Base-by-base conservation (phyloP, 768 basidiomycete genomes). In the Cystofilobasidium capitatum region DNA sequence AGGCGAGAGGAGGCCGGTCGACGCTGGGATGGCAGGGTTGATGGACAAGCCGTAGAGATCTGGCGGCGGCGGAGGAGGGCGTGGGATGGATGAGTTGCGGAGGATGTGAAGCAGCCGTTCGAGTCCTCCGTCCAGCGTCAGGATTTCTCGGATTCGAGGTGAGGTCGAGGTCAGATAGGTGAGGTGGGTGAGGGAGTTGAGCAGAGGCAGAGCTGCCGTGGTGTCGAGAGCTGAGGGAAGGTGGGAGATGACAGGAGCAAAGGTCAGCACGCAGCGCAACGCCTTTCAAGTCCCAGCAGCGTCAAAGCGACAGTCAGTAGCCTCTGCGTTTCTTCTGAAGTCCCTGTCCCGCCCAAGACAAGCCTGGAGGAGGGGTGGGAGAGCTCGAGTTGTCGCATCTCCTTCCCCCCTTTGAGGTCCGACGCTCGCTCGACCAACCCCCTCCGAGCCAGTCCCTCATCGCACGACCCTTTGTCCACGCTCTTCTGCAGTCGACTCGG, bases 111-210 rank as follows among this genome's bases (percentile, higher is more conserved):
- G 88, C 36, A 99, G 86, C 17, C 94, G 87, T 75, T 99, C 96
- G 22, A 99, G 85, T 1, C 96, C 96, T 57, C 96, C 96, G 74
- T 98, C 94, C 83, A 88, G 86, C 35, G 92, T 94, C 84, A 99
- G 89, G 72, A 96, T 97, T 79, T 99, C 96, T 67, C 94, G 87
- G 79, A 99, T 98, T 64, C 92, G 86, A 1, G 96, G 93, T 0
- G 93, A 96, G 8, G 96, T 97, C 0, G 91, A 91, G 10, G 94
- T 98, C 71, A 99, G 87, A 79, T 96, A 93, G 59, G 89, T 88
- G 65, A 97, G 87, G 79, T 96, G 91, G 36, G 89, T 91, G 62
- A 97, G 85, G 45, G 93, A 97, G 80, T 96, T 96, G 81, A 93
- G 86, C 47, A 91, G 80, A 0, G 83, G 76, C 9, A 79, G 72